phyloP scores from a whole-genome alignment of 75 land plant species.

The Selaginella moellendorffii region DNA sequence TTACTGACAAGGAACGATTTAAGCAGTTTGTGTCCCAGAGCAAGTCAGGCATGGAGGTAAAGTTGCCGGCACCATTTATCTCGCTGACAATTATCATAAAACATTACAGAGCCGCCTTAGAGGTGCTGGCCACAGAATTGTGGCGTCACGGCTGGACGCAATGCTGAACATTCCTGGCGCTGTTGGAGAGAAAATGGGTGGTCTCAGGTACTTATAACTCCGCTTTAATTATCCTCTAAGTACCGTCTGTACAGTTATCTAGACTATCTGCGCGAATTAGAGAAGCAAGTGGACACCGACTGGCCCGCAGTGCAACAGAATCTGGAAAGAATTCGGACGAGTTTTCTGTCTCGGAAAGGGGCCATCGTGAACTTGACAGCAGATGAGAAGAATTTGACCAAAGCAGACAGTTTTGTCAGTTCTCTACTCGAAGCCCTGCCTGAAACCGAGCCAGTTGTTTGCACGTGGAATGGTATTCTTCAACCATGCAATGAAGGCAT shows the following conservation, averaged over 20 bases:
- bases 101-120: constrained; percentile 56
- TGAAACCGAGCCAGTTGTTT: constrained; percentile 12
- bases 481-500: constrained; percentile 68
- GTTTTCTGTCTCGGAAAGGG: constrained; percentile 51
- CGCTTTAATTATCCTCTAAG: no score
- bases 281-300: constrained; percentile 75
- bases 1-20: constrained; percentile 78
- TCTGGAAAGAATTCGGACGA: constrained; percentile 66
- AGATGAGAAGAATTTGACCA: constrained; percentile 57
- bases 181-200: constrained; percentile 96
- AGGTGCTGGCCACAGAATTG: constrained; percentile 93
- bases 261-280: constrained; percentile 64
- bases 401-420: constrained; percentile 38
- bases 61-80: no score
- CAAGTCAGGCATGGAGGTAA: constrained; percentile 99
- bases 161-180: constrained; percentile 87
- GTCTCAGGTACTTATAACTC: constrained; percentile 80
- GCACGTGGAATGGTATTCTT: constrained; percentile 41
- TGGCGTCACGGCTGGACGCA: constrained; percentile 92
- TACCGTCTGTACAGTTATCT: constrained; percentile 61
- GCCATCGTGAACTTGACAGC: constrained; percentile 81
- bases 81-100: no score
- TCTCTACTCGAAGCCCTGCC: constrained; percentile 77
- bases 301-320: constrained; percentile 64
- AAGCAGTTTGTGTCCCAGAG: constrained; percentile 97